Base-by-base conservation (phyloP, 805 yeast species). In the Pichia nakasei region DNA sequence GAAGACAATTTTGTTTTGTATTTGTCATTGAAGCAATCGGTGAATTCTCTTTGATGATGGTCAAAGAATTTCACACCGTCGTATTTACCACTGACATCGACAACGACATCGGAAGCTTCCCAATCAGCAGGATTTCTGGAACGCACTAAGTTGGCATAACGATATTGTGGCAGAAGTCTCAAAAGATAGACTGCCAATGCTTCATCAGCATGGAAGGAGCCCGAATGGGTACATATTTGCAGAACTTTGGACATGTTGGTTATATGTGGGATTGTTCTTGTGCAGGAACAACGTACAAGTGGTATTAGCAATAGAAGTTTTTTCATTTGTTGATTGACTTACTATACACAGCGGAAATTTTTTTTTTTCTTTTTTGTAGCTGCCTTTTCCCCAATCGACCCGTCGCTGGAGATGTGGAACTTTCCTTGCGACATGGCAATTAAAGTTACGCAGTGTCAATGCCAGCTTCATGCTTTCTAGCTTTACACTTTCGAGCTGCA, bases 191-290 rank as follows among this genome's bases (percentile, higher is more conserved):
- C 96, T 2, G 97, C 98, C 41, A 93, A 72, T 11, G 95, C 80
- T 63, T 93, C 98, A 63, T 93, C 98, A 11, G 97, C 97, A 60
- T 93, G 98, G 72, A 93, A 93, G 0, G 88, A 75, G 8, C 98
- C 98, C 39, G 89, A 82, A 56, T 85, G 94, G 12, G 96, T 89
- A 58, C 96, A 91, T 45, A 89, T 85, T 56, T 76, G 78, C 47
- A 78, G 38, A 11, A 47, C 31, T 27, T 45, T 47, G 18, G 55
- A 61, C 38, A 48, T 47, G 40, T 21, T 41, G n/a, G n/a, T n/a
- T n/a, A n/a, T n/a, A n/a, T n/a, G n/a, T n/a, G n/a, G n/a, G n/a
- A n/a, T n/a, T n/a, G n/a, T n/a, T n/a, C n/a, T n/a, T n/a, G n/a
- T n/a, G n/a, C n/a, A n/a, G n/a, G n/a, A n/a, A n/a, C n/a, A n/a